A percentile compares a stretch with the other conserved stretches of the same genome.
Evolutionary conservation across 371 early-diverging fungal genomes (phyloP).

Genomic region (Batrachochytrium dendrobatidis): DNA sequence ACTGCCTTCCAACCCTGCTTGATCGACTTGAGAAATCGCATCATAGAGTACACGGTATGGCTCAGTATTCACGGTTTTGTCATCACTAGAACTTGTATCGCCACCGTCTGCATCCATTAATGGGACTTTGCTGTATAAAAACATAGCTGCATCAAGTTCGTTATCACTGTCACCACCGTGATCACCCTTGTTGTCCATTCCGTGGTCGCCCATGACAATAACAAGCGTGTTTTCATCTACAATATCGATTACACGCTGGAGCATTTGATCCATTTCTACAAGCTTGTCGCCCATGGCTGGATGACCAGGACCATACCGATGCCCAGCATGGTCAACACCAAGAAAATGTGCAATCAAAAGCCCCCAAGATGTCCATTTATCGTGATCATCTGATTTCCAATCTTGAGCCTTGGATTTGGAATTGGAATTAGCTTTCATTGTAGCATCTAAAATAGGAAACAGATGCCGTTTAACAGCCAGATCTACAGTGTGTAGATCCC

Average conservation of each 20-base stretch:
- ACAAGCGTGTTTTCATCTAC: slow-evolving; percentile 85
- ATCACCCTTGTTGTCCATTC: slow-evolving; percentile 96
- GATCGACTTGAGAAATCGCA: slow-evolving; percentile 7
- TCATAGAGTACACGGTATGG: slow-evolving; percentile 1
- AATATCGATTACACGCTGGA: slow-evolving; percentile 55
- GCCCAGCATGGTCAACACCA: slow-evolving; percentile 96
- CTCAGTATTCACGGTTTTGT: slow-evolving; percentile 3
- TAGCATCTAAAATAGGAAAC: slow-evolving; percentile 31
- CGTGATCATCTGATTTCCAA: too few relatives aligned
- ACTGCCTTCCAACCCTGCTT: slow-evolving; percentile 9
- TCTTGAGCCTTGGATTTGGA: too few relatives aligned
- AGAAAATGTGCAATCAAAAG: slow-evolving; percentile 83
- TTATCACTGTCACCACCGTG: slow-evolving; percentile 94
- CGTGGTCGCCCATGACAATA: slow-evolving; percentile 97
- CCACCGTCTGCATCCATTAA: slow-evolving; percentile 9
- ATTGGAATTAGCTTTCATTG: too few relatives aligned
- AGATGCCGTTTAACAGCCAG: slow-evolving; percentile 66
- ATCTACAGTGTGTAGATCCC: slow-evolving; percentile 92
- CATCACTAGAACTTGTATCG: background rate
- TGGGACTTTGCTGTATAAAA: slow-evolving; percentile 54
- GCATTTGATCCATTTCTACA: slow-evolving; percentile 70
- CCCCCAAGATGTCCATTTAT: too few relatives aligned
- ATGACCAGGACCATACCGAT: slow-evolving; percentile 84
- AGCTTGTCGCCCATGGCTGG: slow-evolving; percentile 78
- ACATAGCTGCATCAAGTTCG: slow-evolving; percentile 81